phyloP scores from a whole-genome alignment of 352 stramenopile species.

The Phytophthora chlamydospora region DNA sequence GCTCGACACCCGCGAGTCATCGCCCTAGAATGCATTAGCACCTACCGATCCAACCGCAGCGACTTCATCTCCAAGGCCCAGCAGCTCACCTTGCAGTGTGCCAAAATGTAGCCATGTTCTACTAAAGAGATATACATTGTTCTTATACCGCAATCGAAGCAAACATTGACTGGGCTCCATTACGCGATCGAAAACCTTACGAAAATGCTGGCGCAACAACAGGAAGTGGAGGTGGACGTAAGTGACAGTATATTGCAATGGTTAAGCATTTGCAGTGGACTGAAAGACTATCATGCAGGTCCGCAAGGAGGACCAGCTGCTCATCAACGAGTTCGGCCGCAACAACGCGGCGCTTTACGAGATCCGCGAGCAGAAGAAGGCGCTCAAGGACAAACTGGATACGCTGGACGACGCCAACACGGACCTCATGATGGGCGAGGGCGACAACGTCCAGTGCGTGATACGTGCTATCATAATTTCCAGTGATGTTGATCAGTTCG shows the following conservation, averaged over 20 bases:
- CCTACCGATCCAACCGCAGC: constrained; percentile 41
- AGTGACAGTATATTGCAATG: constrained; percentile 21
- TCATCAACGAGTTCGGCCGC: constrained; percentile 98
- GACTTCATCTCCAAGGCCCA: constrained; percentile 42
- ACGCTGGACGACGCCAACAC: constrained; percentile 96
- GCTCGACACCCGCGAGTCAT: constrained; percentile 58
- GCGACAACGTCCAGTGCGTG: constrained; percentile 79
- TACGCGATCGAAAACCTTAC: neutral
- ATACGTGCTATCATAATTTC: neutral
- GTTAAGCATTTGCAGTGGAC: too few relatives aligned
- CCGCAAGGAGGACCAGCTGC: constrained; percentile 95
- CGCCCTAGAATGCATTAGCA: constrained; percentile 56
- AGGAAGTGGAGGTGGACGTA: constrained; percentile 87
- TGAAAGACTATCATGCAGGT: constrained; percentile 72
- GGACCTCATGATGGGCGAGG: constrained; percentile 97
- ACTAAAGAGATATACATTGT: constrained; percentile 19
- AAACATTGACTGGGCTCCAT: constrained; percentile 21
- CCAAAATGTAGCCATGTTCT: constrained; percentile 19
- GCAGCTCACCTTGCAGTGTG: constrained; percentile 42
- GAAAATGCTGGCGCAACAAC: constrained; percentile 77
- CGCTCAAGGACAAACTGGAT: constrained; percentile 95
- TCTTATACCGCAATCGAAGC: constrained; percentile 32
- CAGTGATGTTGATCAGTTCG: neutral
- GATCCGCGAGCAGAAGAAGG: constrained; percentile 90
- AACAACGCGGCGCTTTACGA: constrained; percentile 96